Evolutionary conservation across 1,284 basidiomycete genomes (phyloP).

Genomic region (Rhodotorula sp.): DNA sequence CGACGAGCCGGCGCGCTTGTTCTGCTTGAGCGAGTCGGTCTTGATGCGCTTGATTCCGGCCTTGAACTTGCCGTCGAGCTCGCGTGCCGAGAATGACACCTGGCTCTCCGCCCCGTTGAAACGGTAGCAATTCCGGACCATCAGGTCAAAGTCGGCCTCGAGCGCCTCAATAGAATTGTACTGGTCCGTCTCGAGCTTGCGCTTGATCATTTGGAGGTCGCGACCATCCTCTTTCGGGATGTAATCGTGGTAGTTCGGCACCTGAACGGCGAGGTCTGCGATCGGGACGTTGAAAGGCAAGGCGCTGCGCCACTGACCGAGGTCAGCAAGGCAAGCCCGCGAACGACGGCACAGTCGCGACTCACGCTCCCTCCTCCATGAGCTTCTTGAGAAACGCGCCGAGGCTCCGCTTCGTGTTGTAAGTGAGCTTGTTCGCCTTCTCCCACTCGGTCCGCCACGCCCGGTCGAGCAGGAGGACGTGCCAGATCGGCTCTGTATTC

Average conservation of each 20-base stretch:
- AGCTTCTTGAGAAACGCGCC: conserved; percentile 69
- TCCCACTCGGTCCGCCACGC: conserved; percentile 82
- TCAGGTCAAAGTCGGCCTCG: conserved; percentile 76
- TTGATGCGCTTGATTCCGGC: conserved; percentile 35
- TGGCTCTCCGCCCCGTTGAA: conserved; percentile 81
- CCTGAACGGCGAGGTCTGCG: conserved; percentile 59
- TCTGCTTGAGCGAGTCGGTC: conserved; percentile 20
- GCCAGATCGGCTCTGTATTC: conserved; percentile 68
- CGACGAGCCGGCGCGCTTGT: conserved; percentile 24
- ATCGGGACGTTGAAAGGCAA: conserved; percentile 22
- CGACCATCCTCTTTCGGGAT: conserved; percentile 81
- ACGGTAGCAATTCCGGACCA: conserved; percentile 77
- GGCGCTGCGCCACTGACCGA: not conserved
- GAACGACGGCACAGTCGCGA: not conserved
- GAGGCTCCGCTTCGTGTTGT: conserved; percentile 77
- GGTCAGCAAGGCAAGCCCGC: not conserved
- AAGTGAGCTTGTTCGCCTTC: conserved; percentile 69
- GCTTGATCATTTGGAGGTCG: conserved; percentile 78
- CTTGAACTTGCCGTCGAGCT: conserved; percentile 49
- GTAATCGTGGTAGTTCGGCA: conserved; percentile 78
- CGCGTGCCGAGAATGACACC: conserved; percentile 57
- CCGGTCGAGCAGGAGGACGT: conserved; percentile 71
- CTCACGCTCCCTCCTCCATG: conserved; percentile 69
- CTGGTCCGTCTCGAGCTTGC: conserved; percentile 76
- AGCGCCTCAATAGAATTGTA: conserved; percentile 74